These are phyloP conservation scores for Quercus gilva DNA, from an alignment of 306 rosid genomes.

Conservation along the genomic window DNA sequence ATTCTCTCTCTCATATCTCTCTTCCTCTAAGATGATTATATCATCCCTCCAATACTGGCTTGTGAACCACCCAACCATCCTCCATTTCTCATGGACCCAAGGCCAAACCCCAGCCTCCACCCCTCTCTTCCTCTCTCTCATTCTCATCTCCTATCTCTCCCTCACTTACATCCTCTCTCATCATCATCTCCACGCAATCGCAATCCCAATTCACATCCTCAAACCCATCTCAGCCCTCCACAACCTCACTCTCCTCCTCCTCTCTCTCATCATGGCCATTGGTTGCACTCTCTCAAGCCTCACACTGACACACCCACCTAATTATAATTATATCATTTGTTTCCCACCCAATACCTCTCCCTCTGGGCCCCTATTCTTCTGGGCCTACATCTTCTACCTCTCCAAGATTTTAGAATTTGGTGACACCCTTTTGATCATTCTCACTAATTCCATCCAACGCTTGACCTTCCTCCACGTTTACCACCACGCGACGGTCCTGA, in stretches of 20 bases:
- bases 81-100: conserved; percentile 63
- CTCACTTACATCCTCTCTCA: conserved; percentile 48
- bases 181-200: background rate
- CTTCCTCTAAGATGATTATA: background rate
- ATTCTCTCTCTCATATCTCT: too few relatives aligned
- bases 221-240: conserved; percentile 56
- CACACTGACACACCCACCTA: conserved; percentile 36
- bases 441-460: conserved; percentile 49
- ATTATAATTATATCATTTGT: conserved; percentile 43
- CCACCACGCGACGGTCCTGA: conserved; percentile 78
- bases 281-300: conserved; percentile 50
- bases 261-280: conserved; percentile 61
- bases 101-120: conserved; percentile 46
- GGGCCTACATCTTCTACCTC: conserved; percentile 94
- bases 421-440: conserved; percentile 72
- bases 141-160: conserved; percentile 48
- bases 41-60: conserved; percentile 48
- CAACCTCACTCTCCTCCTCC: conserved; percentile 56
- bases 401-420: conserved; percentile 73
- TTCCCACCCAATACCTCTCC: conserved; percentile 53
- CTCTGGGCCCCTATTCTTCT: conserved; percentile 81
- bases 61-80: conserved; percentile 56
- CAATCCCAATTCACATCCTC: conserved; percentile 26
- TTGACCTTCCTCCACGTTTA: conserved; percentile 90
- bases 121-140: conserved; percentile 39